These are phyloP conservation scores for Canavalia ensiformis DNA, from an alignment of 306 rosid species.

Conservation along the genomic window DNA sequence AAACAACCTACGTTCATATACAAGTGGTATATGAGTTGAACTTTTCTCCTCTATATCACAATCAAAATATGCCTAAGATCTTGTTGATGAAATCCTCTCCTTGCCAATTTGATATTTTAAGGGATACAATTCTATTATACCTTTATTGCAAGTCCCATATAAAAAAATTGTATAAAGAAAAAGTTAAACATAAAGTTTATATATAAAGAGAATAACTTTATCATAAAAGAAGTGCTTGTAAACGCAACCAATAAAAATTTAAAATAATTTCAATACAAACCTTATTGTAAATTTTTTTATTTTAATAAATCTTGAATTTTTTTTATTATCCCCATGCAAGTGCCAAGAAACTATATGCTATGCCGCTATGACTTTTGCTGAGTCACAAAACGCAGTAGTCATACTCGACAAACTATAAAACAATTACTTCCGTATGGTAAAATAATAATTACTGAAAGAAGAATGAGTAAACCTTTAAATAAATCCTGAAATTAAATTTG, in stretches of 20 bases:
- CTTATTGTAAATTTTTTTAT: not conserved
- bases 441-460: too few relatives aligned
- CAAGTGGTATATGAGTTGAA: not conserved
- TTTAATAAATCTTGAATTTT: not conserved
- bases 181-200: too few relatives aligned
- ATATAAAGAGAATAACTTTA: not conserved
- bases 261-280: too few relatives aligned
- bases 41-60: not conserved
- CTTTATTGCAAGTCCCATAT: not conserved
- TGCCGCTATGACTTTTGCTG: not conserved
- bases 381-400: not conserved
- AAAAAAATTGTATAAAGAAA: too few relatives aligned
- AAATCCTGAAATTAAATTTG: too few relatives aligned
- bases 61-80: not conserved
- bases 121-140: not conserved
- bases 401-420: conserved; percentile 1
- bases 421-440: not conserved
- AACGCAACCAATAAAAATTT: too few relatives aligned
- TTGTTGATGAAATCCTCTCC: conserved; percentile 8
- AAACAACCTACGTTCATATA: not conserved
- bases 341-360: not conserved
- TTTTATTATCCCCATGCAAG: not conserved
- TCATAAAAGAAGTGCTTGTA: not conserved
- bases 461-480: too few relatives aligned
- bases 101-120: not conserved